Percentiles rank a stretch among this genome's conserved stretches.
These are phyloP conservation scores for Mycena venus DNA, from an alignment of 768 basidiomycete genomes.

Conservation along the genomic window DNA sequence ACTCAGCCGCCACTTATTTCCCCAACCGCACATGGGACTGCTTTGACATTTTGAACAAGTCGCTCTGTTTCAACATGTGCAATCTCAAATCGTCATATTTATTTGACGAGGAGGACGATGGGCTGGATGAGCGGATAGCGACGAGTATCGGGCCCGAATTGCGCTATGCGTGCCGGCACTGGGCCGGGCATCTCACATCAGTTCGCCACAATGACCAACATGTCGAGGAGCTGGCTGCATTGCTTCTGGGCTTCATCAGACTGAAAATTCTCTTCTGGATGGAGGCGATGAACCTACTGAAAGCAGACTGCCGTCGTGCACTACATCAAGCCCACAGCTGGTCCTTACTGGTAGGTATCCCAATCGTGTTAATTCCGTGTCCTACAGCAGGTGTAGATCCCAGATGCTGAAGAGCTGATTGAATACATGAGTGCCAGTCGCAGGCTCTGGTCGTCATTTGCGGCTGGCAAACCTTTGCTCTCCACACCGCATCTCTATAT, in stretches of 20 bases:
- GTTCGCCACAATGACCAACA: neutral
- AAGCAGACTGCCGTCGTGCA: constrained; percentile 8
- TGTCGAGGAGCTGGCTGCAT: neutral
- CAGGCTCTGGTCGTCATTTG: neutral
- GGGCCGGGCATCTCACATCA: constrained; percentile 3
- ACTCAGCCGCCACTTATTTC: neutral
- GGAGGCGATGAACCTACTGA: too few relatives aligned
- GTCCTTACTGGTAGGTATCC: neutral
- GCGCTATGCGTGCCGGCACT: constrained; percentile 15
- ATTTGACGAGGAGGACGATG: constrained; percentile 7
- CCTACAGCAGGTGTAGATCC: neutral
- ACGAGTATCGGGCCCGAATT: neutral
- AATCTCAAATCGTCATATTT: constrained; percentile 11
- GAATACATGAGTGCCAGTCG: neutral
- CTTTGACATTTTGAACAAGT: constrained; percentile 16
- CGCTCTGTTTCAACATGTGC: constrained; percentile 20
- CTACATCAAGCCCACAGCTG: constrained; percentile 14
- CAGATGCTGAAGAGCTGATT: constrained; percentile 1
- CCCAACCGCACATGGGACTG: neutral
- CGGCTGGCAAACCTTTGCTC: neutral
- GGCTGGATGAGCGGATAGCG: neutral
- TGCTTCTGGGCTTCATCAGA: neutral
- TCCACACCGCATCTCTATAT: neutral
- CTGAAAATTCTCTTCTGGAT: constrained; percentile 8
- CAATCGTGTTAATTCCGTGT: neutral